These are phyloP conservation scores for Elsinoe necatrix DNA, from an alignment of 2,329 filamentous ascomycete genomes.

Conservation along the genomic window DNA sequence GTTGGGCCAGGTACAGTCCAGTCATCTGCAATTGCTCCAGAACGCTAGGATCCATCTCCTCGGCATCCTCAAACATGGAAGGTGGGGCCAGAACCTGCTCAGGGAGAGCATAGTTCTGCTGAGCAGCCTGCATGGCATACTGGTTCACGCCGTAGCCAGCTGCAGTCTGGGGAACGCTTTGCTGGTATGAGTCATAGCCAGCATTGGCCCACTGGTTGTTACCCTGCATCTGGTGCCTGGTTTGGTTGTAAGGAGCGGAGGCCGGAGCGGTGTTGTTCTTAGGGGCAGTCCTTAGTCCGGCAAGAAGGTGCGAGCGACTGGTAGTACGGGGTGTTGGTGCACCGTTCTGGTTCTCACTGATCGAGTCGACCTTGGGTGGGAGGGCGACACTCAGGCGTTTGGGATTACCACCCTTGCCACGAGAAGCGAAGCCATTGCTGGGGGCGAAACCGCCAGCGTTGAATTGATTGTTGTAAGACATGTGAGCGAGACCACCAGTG, in stretches of 20 bases:
- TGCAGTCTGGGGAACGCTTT: constrained; percentile 50
- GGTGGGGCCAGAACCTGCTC: constrained; percentile 85
- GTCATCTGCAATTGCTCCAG: constrained; percentile 86
- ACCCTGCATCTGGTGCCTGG: constrained; percentile 38
- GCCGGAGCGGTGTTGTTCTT: constrained; percentile 67
- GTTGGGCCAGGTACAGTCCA: constrained; percentile 85
- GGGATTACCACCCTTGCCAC: constrained; percentile 74
- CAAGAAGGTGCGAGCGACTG: constrained; percentile 87
- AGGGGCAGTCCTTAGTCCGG: constrained; percentile 84
- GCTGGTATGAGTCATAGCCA: constrained; percentile 36
- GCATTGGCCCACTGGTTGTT: constrained; percentile 41
- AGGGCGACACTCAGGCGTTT: constrained; percentile 81
- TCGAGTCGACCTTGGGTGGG: constrained; percentile 56
- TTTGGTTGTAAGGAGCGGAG: constrained; percentile 53
- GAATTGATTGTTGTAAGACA: constrained; percentile 74
- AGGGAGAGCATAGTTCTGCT: constrained; percentile 58
- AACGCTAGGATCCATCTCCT: constrained; percentile 73
- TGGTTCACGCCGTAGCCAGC: constrained; percentile 41
- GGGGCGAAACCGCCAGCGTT: constrained; percentile 67
- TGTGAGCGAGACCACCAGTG: constrained; percentile 99
- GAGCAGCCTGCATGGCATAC: constrained; percentile 38
- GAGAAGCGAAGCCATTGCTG: constrained; percentile 72
- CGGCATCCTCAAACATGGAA: constrained; percentile 62
- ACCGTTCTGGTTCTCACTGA: constrained; percentile 59
- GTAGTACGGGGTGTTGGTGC: constrained; percentile 73